phyloP scores from a whole-genome alignment of 176 grass and related monocot species.

The Elymus sibiricus region DNA sequence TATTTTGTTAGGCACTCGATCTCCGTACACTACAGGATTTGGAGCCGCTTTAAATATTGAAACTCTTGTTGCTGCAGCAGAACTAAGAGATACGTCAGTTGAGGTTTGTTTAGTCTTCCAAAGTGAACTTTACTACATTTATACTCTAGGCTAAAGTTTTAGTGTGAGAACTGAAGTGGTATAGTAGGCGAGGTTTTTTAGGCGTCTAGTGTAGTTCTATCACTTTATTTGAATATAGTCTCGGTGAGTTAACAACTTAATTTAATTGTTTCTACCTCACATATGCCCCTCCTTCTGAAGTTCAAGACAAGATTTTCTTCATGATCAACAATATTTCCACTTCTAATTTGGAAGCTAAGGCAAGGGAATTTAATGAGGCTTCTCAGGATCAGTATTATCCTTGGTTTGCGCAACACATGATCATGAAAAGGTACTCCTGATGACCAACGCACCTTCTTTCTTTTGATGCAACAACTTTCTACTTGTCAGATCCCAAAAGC shows the following conservation, averaged over 20 bases:
- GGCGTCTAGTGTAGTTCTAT: background rate
- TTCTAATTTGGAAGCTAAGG: conserved; percentile 82
- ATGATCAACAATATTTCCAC: conserved; percentile 97
- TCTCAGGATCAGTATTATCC: conserved; percentile 74
- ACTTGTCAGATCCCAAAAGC: background rate
- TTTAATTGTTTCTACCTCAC: conserved; percentile 16
- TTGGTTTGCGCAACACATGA: conserved; percentile 98
- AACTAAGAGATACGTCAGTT: conserved; percentile 81
- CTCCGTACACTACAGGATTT: conserved; percentile 73
- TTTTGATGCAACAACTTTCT: background rate
- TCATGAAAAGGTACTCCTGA: conserved; percentile 87
- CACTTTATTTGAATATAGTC: conserved; percentile 8
- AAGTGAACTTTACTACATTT: background rate
- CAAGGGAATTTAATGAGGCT: conserved; percentile 87
- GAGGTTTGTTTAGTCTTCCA: conserved; percentile 58
- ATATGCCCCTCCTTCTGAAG: conserved; percentile 80
- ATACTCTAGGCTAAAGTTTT: background rate
- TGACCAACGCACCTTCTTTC: background rate
- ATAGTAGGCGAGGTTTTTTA: background rate
- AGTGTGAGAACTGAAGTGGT: background rate
- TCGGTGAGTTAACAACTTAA: background rate
- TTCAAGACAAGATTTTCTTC: conserved; percentile 96
- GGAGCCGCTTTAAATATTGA: conserved; percentile 94
- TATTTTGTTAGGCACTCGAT: conserved; percentile 53
- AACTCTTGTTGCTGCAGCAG: conserved; percentile 95